Evolutionary conservation across 306 rosid species (phyloP), one percentile per base, ranked within the genome.

Genomic region (Prinsepia uniflora): DNA sequence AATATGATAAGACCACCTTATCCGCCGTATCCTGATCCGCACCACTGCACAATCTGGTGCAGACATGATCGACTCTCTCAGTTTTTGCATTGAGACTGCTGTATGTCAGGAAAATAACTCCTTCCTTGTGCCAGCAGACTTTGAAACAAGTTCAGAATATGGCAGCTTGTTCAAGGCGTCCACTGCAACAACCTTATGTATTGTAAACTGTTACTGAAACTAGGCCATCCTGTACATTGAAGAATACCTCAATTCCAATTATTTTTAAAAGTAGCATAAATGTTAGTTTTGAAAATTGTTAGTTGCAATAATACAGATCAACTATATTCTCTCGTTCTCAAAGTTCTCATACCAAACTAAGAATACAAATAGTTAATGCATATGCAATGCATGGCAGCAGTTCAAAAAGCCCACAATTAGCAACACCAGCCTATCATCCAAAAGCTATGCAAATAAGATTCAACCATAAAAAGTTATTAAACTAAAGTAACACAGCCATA

Each of bases 121-220:
- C 99, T 78, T 91, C 96, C 87, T 55, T 87, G 76, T 41, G 79
- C 96, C 95, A 76, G 89, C 88, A 68, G 96, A 81, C 91, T 87
- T 94, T 7, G 99, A 94, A 84, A 91, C 99, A 83, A 94, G 97
- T 92, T 94, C 91, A 76, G 97, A 87, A 85, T 94, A 94, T 63
- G 99, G 99, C 66, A 85, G 95, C 84, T 94, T 94, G 91, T 94
- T 94, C 91, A 94, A 91, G 75, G 99, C 88, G 81, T 91, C 96
- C 79, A 94, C 99, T 94, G 97, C 82, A 83, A 73, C 44, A 60
- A 64, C 58, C 68, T 58, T 17, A 20, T 39, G 8, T 10, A 43
- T 22, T 56, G n/a, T 64, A 20, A 70, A 30, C 63, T 1, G 53
- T 10, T 15, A 63, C 59, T 39, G 34, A 44, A 71, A 10, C 17